Evolutionary conservation across 352 stramenopile species (phyloP), one percentile per base, ranked within the genome.

Genomic region (Globisporangium solare): DNA sequence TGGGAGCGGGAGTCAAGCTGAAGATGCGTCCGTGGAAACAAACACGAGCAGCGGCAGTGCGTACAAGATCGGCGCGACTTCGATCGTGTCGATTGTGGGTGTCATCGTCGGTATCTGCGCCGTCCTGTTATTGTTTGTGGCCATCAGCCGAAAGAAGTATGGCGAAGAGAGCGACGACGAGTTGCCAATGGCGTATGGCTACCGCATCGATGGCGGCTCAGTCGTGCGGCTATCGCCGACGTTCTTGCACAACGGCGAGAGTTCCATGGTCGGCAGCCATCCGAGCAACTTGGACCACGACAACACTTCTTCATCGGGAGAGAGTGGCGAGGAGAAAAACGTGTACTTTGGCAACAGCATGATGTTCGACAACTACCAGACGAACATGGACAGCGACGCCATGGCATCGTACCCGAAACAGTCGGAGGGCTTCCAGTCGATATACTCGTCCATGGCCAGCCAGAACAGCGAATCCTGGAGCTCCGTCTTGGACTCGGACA

Each of bases 41-140:
- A 67, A 74, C 66, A n/a, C 61, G 31, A 80, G 71, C 10, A 70
- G 67, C 14, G 76, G 67, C 22, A 71, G 61, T 1, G 72, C 67
- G 8, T 88, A 87, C 67, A 83, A 62, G 47, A 65, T 92, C 52
- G 77, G 69, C 20, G 71, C 75, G 35, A 67, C 64, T 6, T 89
- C 81, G 24, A 89, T 92, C 61, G 47, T 88, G 51, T 86, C 76
- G 20, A 85, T 92, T 53, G 68, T 88, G 46, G 79, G 81, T 15
- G 81, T 92, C 20, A 51, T 92, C 15, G 71, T 71, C n/a, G 75
- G 79, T 22, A 83, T 92, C 35, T 61, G 65, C 39, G 75, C 74
- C 10, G 71, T 88, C 40, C 45, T 88, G 8, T 48, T 70, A 18
- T 54, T 89, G 18, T 88, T 89, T 39, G 75, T 79, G 13, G 54